A percentile compares a stretch with the other conserved stretches of the same genome.
These are phyloP conservation scores for Dryas octopetala DNA, from an alignment of 306 rosid species.

Conservation along the genomic window DNA sequence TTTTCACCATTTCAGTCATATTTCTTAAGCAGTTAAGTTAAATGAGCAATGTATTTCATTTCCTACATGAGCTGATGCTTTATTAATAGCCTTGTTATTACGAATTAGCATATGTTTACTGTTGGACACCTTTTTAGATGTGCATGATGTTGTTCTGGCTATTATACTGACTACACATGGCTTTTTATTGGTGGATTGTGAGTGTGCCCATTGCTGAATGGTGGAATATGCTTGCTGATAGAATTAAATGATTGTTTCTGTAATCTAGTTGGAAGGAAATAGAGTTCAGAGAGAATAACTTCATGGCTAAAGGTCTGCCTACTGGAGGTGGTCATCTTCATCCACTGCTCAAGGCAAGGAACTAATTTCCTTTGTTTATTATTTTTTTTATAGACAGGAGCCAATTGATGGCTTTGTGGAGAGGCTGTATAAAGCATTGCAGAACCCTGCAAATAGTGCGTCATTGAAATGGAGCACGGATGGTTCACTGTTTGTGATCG, in stretches of 20 bases:
- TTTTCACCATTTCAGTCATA: too few species aligned
- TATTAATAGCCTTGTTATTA: neutral
- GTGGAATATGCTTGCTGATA: constrained; percentile 26
- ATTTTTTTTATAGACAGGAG: neutral
- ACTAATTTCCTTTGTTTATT: neutral
- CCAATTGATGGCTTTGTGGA: too few species aligned
- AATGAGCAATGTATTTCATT: too few species aligned
- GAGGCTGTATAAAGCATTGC: too few species aligned
- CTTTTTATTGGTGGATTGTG: neutral
- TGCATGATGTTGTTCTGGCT: neutral
- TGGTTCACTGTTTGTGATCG: too few species aligned
- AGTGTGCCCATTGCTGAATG: neutral
- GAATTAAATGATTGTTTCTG: constrained; percentile 11
- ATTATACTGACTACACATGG: neutral
- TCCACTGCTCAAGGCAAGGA: constrained; percentile 87
- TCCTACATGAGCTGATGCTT: too few species aligned
- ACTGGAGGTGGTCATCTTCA: constrained; percentile 85
- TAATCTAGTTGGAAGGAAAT: constrained; percentile 68
- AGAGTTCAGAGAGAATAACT: constrained; percentile 86
- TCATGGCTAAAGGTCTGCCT: constrained; percentile 84
- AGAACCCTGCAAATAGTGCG: too few species aligned
- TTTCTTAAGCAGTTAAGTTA: too few species aligned
- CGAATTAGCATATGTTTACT: neutral
- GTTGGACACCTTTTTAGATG: neutral
- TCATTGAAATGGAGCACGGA: too few species aligned